A percentile compares a stretch with the other conserved stretches of the same genome.
Evolutionary conservation across 345 rosid genomes (phyloP).

Genomic region (Schrenkiella parvula): DNA sequence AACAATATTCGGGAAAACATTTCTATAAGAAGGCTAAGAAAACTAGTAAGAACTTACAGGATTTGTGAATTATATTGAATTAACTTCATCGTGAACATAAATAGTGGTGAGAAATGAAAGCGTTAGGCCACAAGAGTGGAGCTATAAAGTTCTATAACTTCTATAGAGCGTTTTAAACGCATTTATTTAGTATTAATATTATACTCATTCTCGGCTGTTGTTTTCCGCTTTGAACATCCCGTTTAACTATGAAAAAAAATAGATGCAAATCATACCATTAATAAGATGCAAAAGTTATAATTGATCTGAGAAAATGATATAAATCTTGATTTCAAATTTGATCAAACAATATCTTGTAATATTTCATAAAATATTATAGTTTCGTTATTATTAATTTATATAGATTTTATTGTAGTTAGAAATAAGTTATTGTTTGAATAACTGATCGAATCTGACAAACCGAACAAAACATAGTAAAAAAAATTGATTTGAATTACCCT

Average conservation of each 20-base stretch:
- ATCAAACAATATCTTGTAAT: no score
- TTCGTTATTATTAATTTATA: no score
- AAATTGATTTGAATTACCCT: background rate
- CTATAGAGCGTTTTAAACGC: background rate
- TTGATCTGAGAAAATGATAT: no score
- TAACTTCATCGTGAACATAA: background rate
- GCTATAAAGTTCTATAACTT: background rate
- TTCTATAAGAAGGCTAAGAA: background rate
- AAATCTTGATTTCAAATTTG: no score
- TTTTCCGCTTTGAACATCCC: background rate
- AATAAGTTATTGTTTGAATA: no score
- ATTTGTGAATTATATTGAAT: background rate
- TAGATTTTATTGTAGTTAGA: no score
- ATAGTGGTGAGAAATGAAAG: background rate
- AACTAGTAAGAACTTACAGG: background rate
- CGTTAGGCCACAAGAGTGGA: background rate
- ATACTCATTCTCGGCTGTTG: background rate
- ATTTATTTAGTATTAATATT: no score
- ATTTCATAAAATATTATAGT: no score
- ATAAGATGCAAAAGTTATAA: no score
- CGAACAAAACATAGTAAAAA: background rate
- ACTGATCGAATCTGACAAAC: background rate
- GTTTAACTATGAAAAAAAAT: background rate
- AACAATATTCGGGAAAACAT: constrained; percentile 6
- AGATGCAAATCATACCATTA: no score